A percentile compares a stretch with the other conserved stretches of the same genome.
phyloP scores from a whole-genome alignment of 495 filamentous ascomycete genomes.

The Tuber magnatum region DNA sequence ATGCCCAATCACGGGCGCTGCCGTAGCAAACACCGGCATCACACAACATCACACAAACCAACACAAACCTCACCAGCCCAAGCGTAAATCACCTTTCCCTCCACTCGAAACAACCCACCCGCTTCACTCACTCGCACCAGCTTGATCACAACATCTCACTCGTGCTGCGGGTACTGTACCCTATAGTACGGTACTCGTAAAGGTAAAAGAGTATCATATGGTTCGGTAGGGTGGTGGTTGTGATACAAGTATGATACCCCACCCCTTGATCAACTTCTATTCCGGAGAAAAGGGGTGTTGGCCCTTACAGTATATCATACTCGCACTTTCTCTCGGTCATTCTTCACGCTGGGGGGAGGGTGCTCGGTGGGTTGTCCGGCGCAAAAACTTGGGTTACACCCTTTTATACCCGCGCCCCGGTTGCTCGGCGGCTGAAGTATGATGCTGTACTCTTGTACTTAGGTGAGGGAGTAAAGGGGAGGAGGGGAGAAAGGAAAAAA shows the following conservation, averaged over 20 bases:
- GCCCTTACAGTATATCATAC: too few relatives aligned
- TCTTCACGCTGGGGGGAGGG: neutral
- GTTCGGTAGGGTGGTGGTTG: too few relatives aligned
- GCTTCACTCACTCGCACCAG: neutral
- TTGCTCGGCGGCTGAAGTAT: neutral
- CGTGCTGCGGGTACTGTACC: neutral
- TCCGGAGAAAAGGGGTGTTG: neutral
- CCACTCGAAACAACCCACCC: neutral
- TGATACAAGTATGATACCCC: too few relatives aligned
- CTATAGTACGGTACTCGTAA: too few relatives aligned
- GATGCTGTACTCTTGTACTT: too few relatives aligned
- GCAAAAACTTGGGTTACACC: neutral
- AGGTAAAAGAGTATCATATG: too few relatives aligned
- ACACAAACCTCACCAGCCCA: neutral
- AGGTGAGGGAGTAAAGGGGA: neutral
- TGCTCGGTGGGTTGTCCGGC: neutral
- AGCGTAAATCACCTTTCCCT: neutral
- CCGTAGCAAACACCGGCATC: neutral
- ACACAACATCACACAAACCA: neutral
- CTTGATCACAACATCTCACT: neutral
- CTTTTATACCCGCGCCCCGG: neutral
- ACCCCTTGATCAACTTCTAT: neutral
- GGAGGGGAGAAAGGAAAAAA: too few relatives aligned
- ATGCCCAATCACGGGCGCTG: neutral
- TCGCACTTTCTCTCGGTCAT: neutral